Base-by-base conservation (phyloP, 192 early-diverging fungal genomes). In the Umbelopsis sp. region DNA sequence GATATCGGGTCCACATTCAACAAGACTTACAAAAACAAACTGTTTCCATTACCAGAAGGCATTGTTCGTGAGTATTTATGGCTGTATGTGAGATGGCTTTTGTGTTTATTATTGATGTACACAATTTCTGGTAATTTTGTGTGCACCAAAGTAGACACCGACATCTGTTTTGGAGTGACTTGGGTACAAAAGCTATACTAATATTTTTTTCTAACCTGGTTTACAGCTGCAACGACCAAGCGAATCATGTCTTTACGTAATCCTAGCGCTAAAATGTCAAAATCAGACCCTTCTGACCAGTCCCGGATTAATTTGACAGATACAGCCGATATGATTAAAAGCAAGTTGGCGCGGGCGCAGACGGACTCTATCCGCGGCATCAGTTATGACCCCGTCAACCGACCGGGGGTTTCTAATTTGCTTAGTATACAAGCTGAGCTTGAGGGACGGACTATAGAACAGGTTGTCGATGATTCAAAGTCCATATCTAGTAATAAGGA, bases 401-500 rank as follows among this genome's bases (percentile, higher is more conserved):
- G 96, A 27, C 95, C 96, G 0, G 96, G 93, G 8, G 88, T 98
- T 3, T 84, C 90, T 33, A 98, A 96, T 70, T 67, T 98, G 72
- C 45, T 98, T 4, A 68, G 80, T n/a, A 94, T 98, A 46, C 91
- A 93, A 68, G 84, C 90, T 11, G 87, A 86, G 1, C 68, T 84
- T 49, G 74, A 77, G 2, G 71, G 77, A 11, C 52, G 73, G 70
- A 44, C 68, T n/a, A 27, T 82, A 11, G 85, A 86, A 8, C 79
- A 83, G 35, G 85, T 90, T 8, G 81, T 80, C 0, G 55, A 80
- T 25, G 77, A 86, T 52, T 84, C 87, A 65, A 75, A 66, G 5
- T 48, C 77, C 7, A 46, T 80, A 18, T 80, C 65, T 33, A 86
- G 88, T 69, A 87, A 74, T 45, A 84, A 89, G 68, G 76, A 69